These are phyloP conservation scores for Mucor lusitanicus DNA, from an alignment of 371 early-diverging fungal genomes.

Conservation along the genomic window DNA sequence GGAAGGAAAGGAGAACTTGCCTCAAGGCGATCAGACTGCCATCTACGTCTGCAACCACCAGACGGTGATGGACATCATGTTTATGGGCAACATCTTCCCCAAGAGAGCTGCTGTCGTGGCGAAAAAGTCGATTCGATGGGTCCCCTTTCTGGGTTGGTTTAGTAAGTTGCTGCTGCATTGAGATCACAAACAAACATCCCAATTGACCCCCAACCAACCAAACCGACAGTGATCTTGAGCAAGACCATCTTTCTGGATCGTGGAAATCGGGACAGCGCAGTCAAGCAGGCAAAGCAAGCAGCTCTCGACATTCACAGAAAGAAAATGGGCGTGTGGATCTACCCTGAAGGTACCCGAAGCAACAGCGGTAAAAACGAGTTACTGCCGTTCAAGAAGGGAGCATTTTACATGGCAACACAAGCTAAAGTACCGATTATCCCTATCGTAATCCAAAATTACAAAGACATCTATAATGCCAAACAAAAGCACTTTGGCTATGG, in stretches of 20 bases:
- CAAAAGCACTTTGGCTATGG: slow-evolving; percentile 68
- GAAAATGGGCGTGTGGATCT: slow-evolving; percentile 83
- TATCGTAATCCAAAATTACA: slow-evolving; percentile 81
- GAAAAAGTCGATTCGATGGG: slow-evolving; percentile 75
- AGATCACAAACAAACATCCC: background rate
- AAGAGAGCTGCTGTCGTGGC: slow-evolving; percentile 74
- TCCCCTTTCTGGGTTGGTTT: slow-evolving; percentile 86
- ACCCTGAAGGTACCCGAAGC: slow-evolving; percentile 94
- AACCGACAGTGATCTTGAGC: slow-evolving; percentile 63
- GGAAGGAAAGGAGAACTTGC: slow-evolving; percentile 63
- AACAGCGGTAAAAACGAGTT: slow-evolving; percentile 66
- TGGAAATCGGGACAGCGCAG: slow-evolving; percentile 75
- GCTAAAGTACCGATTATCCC: slow-evolving; percentile 89
- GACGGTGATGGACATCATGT: slow-evolving; percentile 75
- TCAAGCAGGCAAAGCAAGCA: slow-evolving; percentile 81
- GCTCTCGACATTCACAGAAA: slow-evolving; percentile 73
- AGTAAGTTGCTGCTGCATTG: slow-evolving; percentile 57
- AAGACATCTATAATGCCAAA: slow-evolving; percentile 70
- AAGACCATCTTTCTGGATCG: slow-evolving; percentile 90
- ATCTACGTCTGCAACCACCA: slow-evolving; percentile 90
- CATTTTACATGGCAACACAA: slow-evolving; percentile 90
- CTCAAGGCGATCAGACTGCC: slow-evolving; percentile 46
- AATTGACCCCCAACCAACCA: background rate
- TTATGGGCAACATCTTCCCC: slow-evolving; percentile 75
- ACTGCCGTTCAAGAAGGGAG: slow-evolving; percentile 93